A percentile compares a stretch with the other conserved stretches of the same genome.
These are phyloP conservation scores for Penicillium digitatum DNA, from an alignment of 2,329 filamentous ascomycete species.

Conservation along the genomic window DNA sequence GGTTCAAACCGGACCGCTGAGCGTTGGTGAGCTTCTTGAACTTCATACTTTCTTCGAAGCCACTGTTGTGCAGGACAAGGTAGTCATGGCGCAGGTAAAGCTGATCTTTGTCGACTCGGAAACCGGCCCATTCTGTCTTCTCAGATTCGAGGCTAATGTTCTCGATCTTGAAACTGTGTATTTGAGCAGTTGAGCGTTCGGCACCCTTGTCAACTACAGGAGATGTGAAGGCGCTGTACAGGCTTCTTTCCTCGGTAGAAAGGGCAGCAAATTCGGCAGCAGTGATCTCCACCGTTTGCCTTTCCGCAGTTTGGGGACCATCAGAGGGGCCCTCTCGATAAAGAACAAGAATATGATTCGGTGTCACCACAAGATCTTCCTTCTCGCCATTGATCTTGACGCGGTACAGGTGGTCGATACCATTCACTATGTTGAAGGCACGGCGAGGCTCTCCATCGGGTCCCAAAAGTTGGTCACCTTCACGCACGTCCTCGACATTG, in stretches of 20 bases:
- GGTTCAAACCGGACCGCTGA: conserved; percentile 91
- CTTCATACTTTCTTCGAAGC: conserved; percentile 68
- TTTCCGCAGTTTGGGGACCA: conserved; percentile 14
- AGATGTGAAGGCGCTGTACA: conserved; percentile 34
- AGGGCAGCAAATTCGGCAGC: conserved; percentile 46
- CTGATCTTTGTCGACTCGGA: conserved; percentile 51
- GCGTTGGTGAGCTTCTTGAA: conserved; percentile 99
- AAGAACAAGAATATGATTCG: conserved; percentile 50
- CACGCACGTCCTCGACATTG: conserved; percentile 49
- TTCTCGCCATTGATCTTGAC: conserved; percentile 43
- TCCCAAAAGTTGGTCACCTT: conserved; percentile 49
- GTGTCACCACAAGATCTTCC: conserved; percentile 50
- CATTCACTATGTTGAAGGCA: conserved; percentile 50
- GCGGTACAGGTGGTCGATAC: conserved; percentile 48
- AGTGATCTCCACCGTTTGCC: conserved; percentile 46
- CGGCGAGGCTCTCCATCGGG: conserved; percentile 48
- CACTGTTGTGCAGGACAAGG: conserved; percentile 47
- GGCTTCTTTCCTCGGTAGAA: conserved; percentile 34
- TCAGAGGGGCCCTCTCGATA: conserved; percentile 28
- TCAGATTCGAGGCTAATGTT: conserved; percentile 45
- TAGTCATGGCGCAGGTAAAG: conserved; percentile 51
- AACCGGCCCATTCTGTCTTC: conserved; percentile 49
- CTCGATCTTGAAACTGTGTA: conserved; percentile 39
- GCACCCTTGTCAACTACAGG: background rate
- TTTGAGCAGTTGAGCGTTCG: background rate